Conservation (phyloP, 495 filamentous ascomycete species). For the Penicillium fimorum region DNA sequence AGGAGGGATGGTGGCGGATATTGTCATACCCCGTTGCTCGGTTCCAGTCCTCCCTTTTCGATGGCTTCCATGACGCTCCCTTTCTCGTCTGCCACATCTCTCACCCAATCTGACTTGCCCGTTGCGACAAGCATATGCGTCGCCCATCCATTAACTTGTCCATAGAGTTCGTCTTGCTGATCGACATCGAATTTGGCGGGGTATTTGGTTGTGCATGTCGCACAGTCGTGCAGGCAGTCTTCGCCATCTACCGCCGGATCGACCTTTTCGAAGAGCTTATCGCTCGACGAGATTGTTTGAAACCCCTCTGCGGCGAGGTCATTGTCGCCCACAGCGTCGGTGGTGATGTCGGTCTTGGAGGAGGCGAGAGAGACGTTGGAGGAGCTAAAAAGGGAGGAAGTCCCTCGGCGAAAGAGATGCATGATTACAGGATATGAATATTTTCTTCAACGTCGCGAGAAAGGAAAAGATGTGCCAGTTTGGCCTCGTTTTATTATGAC, state of each 20-base stretch:
- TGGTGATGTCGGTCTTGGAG: conserved; percentile 27
- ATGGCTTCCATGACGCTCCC: conserved; percentile 96
- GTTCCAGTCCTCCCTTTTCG: conserved; percentile 57
- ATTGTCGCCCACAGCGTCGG: conserved; percentile 25
- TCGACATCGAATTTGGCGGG: conserved; percentile 76
- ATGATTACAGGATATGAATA: conserved; percentile 17
- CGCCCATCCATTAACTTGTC: conserved; percentile 81
- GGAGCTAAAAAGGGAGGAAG: conserved; percentile 37
- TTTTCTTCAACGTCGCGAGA: neutral
- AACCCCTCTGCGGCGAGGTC: conserved; percentile 36
- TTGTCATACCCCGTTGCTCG: conserved; percentile 69
- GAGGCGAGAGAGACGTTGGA: conserved; percentile 31
- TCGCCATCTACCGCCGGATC: conserved; percentile 76
- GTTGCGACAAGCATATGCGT: conserved; percentile 92
- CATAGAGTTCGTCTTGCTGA: conserved; percentile 76
- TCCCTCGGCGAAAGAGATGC: conserved; percentile 40
- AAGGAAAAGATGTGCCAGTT: neutral
- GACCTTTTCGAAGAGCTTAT: conserved; percentile 50
- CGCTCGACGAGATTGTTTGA: conserved; percentile 35
- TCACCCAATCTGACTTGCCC: conserved; percentile 91
- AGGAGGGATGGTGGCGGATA: neutral
- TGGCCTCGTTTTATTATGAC: conserved; percentile 5
- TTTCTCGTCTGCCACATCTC: conserved; percentile 84
- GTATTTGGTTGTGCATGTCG: conserved; percentile 73
- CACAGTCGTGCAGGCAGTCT: conserved; percentile 87